These are phyloP conservation scores for Suhomyces maxii DNA, from an alignment of 1,139 yeast species.

Conservation along the genomic window DNA sequence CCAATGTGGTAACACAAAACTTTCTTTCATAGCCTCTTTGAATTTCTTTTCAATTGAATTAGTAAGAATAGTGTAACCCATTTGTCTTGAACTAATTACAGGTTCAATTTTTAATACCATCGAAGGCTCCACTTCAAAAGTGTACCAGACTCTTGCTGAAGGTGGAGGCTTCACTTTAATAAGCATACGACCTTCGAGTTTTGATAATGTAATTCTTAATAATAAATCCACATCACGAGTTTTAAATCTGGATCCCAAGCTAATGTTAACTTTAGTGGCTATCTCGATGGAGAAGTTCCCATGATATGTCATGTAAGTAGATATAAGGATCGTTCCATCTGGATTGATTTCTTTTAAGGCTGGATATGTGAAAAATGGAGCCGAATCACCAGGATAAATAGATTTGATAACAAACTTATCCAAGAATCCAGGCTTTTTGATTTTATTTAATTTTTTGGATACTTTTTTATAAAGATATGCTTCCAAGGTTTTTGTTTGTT, in stretches of 20 bases:
- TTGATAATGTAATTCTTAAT: slow-evolving; percentile 67
- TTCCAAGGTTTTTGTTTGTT: slow-evolving; percentile 67
- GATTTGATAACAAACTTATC: slow-evolving; percentile 76
- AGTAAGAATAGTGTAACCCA: slow-evolving; percentile 76
- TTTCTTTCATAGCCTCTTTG: slow-evolving; percentile 74
- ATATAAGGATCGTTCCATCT: slow-evolving; percentile 73
- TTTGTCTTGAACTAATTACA: slow-evolving; percentile 76
- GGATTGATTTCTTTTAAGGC: slow-evolving; percentile 69
- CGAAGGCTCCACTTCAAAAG: slow-evolving; percentile 77
- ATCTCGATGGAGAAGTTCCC: slow-evolving; percentile 77
- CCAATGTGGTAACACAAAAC: slow-evolving; percentile 82
- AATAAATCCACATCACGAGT: slow-evolving; percentile 76
- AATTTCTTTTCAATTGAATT: slow-evolving; percentile 76
- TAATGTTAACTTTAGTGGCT: slow-evolving; percentile 74
- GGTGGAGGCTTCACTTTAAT: slow-evolving; percentile 85
- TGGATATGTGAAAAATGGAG: slow-evolving; percentile 80
- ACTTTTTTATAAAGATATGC: slow-evolving; percentile 58
- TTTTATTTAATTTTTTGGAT: slow-evolving; percentile 69
- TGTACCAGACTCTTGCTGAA: slow-evolving; percentile 85
- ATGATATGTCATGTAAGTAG: slow-evolving; percentile 61
- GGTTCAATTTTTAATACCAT: slow-evolving; percentile 82
- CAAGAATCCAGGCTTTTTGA: slow-evolving; percentile 82
- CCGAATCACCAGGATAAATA: slow-evolving; percentile 74
- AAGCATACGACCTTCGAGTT: slow-evolving; percentile 71
- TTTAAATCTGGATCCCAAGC: slow-evolving; percentile 73